These are phyloP conservation scores for Aureobasidium vineae DNA, from an alignment of 2,329 filamentous ascomycete species.

Conservation along the genomic window DNA sequence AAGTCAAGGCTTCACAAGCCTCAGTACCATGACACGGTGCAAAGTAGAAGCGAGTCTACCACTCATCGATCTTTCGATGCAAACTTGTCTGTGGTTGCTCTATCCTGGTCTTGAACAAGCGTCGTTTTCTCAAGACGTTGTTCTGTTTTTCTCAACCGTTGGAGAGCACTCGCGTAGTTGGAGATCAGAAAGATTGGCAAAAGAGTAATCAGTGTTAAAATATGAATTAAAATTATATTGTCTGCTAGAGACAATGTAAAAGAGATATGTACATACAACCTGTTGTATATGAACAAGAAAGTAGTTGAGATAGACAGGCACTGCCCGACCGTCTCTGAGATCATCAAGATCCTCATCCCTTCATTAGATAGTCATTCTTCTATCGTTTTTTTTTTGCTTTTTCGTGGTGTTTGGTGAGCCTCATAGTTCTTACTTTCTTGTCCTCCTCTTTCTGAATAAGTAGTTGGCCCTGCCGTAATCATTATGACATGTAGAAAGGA, in stretches of 20 bases:
- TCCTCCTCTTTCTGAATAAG: slow-evolving; percentile 6
- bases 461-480: slow-evolving; percentile 9
- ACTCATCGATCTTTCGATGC: background rate
- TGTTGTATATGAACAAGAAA: slow-evolving; percentile 22
- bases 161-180: background rate
- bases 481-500: background rate
- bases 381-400: slow-evolving; percentile 5
- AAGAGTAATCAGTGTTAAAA: background rate
- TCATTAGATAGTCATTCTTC: slow-evolving; percentile 20
- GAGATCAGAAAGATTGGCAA: background rate
- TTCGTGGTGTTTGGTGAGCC: background rate
- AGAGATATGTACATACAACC: slow-evolving; percentile 14
- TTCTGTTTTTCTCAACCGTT: background rate
- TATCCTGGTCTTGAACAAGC: background rate
- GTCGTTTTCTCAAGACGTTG: background rate
- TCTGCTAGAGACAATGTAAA: slow-evolving; percentile 8
- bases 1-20: too few relatives aligned
- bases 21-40: too few relatives aligned
- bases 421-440: slow-evolving; percentile 10
- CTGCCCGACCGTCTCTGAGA: slow-evolving; percentile 1
- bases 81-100: background rate
- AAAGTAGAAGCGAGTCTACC: too few relatives aligned
- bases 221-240: slow-evolving; percentile 6
- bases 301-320: background rate
- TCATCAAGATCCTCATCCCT: slow-evolving; percentile 24